Base-by-base conservation (phyloP, 108 stramenopile species). In the Stephanodiscus minutulus region DNA sequence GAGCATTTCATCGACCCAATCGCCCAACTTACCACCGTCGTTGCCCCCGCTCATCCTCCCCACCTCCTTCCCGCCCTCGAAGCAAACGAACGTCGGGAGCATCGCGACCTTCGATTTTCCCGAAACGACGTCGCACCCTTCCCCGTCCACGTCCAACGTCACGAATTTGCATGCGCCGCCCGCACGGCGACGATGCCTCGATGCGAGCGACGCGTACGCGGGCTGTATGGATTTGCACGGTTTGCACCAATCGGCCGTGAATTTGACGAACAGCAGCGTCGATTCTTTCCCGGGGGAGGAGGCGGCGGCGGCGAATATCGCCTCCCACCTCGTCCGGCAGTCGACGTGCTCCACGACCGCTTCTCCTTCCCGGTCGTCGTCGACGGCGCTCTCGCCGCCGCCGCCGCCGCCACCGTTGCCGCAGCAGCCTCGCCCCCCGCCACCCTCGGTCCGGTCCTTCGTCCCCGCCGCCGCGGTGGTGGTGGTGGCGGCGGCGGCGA, bases 241-340 rank as follows among this genome's bases (percentile, higher is more conserved):
- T 54, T 83, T 76, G 65, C 96, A 96, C 96, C 96, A 96, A 11
- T 70, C 69, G 18, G 95, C 95, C 7, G 96, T 96, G 60, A 94
- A 93, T 73, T 94, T 92, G 39, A 81, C 74, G 33, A 94, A 68
- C 22, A 89, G 62, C 43, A 28, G 39, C 20, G 66, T 1, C 9
- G 33, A 57, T 7, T 60, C 36, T 36, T 36, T 28, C 31, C 5
- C 57, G 44, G 12, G 13, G 50, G 0, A 21, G 28, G 47, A n/a
- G 7, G 67, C 22, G 27, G 59, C n/a, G n/a, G n/a, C n/a, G n/a
- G n/a, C n/a, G n/a, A n/a, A 59, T 47, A 70, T n/a, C 46, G 44
- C 46, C 4, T 57, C 9, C 68, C 68, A 77, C 50, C 44, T 39
- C 13, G 33, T 15, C n/a, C 69, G 62, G 8, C 52, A 20, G 36